Conservation (phyloP, 805 yeast species). For the Saccharomycopsis malanga region DNA sequence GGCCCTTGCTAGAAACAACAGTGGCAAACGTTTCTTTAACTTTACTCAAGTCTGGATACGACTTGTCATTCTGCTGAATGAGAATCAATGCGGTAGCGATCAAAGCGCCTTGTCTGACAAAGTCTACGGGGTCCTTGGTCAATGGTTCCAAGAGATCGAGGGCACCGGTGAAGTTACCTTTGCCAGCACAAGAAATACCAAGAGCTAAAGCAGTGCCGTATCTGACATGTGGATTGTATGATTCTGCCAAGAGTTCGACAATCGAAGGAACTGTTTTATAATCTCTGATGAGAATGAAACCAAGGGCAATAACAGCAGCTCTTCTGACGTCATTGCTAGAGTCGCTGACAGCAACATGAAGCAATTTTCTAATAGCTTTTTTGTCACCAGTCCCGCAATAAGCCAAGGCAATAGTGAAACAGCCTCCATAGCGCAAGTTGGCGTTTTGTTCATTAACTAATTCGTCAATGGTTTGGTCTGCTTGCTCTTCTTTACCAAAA, state of each 20-base stretch:
- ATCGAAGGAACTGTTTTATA: slow-evolving; percentile 91
- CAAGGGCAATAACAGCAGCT: slow-evolving; percentile 87
- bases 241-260: slow-evolving; percentile 85
- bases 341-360: slow-evolving; percentile 94
- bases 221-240: slow-evolving; percentile 96
- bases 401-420: slow-evolving; percentile 88
- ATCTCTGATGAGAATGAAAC: slow-evolving; percentile 85
- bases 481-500: slow-evolving; percentile 78
- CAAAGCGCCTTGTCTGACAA: slow-evolving; percentile 96
- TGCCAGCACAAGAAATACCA: slow-evolving; percentile 96
- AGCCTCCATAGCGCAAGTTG: slow-evolving; percentile 91
- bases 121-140: slow-evolving; percentile 90
- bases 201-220: slow-evolving; percentile 97
- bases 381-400: slow-evolving; percentile 95
- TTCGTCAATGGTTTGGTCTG: slow-evolving; percentile 59
- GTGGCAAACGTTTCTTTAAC: slow-evolving; percentile 68
- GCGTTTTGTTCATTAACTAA: slow-evolving; percentile 72
- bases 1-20: slow-evolving; percentile 80
- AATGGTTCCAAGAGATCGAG: slow-evolving; percentile 88
- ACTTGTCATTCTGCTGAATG: slow-evolving; percentile 79
- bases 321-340: slow-evolving; percentile 95
- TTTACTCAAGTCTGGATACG: slow-evolving; percentile 71
- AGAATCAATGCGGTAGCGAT: slow-evolving; percentile 87
- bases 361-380: slow-evolving; percentile 72
- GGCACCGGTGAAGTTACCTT: slow-evolving; percentile 72